Evolutionary conservation across 441 rosid genomes (phyloP).

Genomic region (Jatropha multifida): DNA sequence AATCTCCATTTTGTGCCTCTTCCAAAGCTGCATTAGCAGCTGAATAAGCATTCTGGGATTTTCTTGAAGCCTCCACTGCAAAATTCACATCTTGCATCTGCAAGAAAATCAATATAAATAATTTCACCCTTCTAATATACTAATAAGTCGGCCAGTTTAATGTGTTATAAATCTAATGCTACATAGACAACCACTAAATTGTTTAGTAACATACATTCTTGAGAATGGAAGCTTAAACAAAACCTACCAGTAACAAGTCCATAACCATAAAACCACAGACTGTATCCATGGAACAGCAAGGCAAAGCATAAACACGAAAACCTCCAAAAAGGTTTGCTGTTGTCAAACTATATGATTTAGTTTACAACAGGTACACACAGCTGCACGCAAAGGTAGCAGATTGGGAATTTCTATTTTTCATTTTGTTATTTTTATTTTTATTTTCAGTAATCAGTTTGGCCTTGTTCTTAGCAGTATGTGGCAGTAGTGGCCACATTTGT

Average conservation of each 20-base stretch:
- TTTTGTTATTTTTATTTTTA: too few relatives aligned
- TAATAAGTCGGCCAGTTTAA: background rate
- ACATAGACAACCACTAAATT: background rate
- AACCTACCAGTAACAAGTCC: background rate
- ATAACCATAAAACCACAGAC: background rate
- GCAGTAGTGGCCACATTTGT: too few relatives aligned
- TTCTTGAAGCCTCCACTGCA: constrained; percentile 82
- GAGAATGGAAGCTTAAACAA: background rate
- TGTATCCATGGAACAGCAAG: background rate
- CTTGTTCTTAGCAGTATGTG: too few relatives aligned
- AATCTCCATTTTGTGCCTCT: constrained; percentile 44
- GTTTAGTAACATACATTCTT: background rate
- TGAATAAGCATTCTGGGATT: constrained; percentile 54
- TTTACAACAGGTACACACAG: too few relatives aligned
- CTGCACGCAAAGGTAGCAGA: too few relatives aligned
- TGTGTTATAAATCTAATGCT: background rate
- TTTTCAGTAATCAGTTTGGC: too few relatives aligned
- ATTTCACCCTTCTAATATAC: constrained; percentile 17
- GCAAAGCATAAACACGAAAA: background rate
- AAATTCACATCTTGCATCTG: constrained; percentile 68
- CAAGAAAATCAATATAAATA: constrained; percentile 30
- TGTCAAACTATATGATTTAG: too few relatives aligned
- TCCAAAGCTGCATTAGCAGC: constrained; percentile 45
- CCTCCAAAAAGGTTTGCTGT: background rate
- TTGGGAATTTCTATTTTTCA: too few relatives aligned